Evolutionary conservation across 2,329 filamentous ascomycete genomes (phyloP).

Genomic region (Berkeleyomyces rouxiae): DNA sequence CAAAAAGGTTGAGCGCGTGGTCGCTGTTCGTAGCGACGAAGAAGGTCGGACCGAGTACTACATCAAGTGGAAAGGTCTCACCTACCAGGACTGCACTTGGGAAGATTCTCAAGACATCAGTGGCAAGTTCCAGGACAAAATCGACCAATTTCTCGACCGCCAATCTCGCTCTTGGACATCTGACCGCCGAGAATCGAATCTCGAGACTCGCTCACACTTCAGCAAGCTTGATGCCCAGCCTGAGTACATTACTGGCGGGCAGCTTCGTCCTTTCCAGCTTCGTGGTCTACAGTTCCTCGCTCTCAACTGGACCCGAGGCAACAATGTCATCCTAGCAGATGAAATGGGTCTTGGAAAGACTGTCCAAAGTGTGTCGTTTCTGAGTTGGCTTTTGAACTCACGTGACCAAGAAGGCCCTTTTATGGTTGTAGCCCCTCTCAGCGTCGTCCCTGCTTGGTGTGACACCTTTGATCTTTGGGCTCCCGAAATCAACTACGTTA

Average conservation of each 20-base stretch:
- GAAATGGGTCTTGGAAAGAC: constrained; percentile 99
- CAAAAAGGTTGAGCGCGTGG: constrained; percentile 83
- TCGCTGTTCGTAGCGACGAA: constrained; percentile 65
- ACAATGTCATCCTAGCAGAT: constrained; percentile 93
- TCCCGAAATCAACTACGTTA: constrained; percentile 89
- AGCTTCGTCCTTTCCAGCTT: constrained; percentile 84
- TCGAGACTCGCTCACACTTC: constrained; percentile 57
- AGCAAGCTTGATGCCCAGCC: constrained; percentile 65
- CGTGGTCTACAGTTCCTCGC: constrained; percentile 88
- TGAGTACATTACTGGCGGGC: constrained; percentile 65
- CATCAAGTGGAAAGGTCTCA: constrained; percentile 91
- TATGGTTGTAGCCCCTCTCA: constrained; percentile 89
- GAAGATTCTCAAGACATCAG: constrained; percentile 62
- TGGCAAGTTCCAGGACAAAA: constrained; percentile 66
- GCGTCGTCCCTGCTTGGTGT: constrained; percentile 94
- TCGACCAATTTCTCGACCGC: constrained; percentile 80
- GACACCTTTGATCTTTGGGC: constrained; percentile 96
- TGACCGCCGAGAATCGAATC: constrained; percentile 59
- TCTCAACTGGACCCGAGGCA: constrained; percentile 85
- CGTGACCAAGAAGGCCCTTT: constrained; percentile 85
- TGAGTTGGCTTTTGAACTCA: constrained; percentile 90
- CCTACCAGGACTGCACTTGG: constrained; percentile 93
- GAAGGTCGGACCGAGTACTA: constrained; percentile 65
- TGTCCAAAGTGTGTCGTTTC: constrained; percentile 89
- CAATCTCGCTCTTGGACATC: constrained; percentile 66